Conservation (phyloP, 768 basidiomycete species). For the Suillus ampliporus region DNA sequence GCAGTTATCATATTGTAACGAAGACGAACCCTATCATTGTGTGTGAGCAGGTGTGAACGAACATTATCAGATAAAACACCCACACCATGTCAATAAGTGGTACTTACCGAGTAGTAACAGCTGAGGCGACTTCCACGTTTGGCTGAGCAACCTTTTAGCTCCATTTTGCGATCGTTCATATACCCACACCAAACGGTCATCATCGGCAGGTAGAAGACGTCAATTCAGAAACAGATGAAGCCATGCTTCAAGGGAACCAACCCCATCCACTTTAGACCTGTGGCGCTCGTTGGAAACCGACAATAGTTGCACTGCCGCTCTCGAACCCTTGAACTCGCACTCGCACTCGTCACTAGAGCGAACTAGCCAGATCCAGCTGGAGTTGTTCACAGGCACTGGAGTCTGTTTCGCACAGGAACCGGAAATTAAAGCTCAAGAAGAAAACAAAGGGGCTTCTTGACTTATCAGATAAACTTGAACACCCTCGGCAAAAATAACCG, state of each 20-base stretch:
- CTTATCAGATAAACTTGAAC: constrained; percentile 19
- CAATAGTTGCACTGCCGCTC: not conserved
- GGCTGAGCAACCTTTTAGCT: not conserved
- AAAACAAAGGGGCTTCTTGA: constrained; percentile 6
- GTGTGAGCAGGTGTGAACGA: constrained; percentile 6
- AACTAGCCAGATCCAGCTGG: constrained; percentile 17
- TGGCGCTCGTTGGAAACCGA: constrained; percentile 12
- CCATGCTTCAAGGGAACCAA: not conserved
- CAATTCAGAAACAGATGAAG: constrained; percentile 1
- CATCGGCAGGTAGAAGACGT: not conserved
- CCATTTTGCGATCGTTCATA: not conserved
- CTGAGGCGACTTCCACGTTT: not conserved
- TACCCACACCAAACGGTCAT: not conserved
- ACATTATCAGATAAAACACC: constrained; percentile 1
- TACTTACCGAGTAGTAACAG: not conserved
- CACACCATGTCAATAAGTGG: constrained; percentile 2
- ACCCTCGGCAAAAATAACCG: constrained; percentile 11
- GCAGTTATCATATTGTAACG: not conserved
- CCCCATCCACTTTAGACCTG: not conserved
- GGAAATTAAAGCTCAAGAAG: constrained; percentile 13
- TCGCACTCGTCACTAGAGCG: constrained; percentile 4
- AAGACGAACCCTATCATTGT: not conserved
- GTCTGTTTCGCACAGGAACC: constrained; percentile 7
- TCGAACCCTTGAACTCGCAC: constrained; percentile 20
- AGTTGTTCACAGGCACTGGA: constrained; percentile 28